These are phyloP conservation scores for Spathaspora boniae DNA, from an alignment of 805 yeast species.

Conservation along the genomic window DNA sequence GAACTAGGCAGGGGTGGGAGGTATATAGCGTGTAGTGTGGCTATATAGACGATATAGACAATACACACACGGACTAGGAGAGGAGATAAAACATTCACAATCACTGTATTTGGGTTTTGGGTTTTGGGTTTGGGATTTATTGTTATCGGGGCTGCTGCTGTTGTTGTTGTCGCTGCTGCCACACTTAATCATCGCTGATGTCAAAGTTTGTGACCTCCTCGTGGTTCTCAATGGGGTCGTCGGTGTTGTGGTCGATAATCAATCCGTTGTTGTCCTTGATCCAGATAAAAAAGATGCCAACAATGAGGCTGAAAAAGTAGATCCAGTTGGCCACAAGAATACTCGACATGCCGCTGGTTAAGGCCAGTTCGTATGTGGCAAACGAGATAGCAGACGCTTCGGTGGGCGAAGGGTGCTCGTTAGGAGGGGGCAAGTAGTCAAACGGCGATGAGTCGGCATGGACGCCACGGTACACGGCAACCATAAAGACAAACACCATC, in stretches of 20 bases:
- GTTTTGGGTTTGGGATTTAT: too few species aligned
- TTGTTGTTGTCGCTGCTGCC: neutral
- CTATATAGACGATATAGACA: too few species aligned
- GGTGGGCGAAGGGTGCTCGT: neutral
- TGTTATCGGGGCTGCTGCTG: too few species aligned
- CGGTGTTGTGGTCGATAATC: constrained; percentile 17
- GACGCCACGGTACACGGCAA: neutral
- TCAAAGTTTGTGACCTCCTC: constrained; percentile 15
- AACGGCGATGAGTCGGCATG: neutral
- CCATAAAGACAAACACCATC: constrained; percentile 3
- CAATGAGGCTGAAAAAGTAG: constrained; percentile 11
- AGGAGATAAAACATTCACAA: too few species aligned
- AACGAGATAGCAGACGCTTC: constrained; percentile 1
- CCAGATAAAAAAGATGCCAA: constrained; percentile 25
- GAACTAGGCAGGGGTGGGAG: neutral
- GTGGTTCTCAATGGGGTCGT: constrained; percentile 11
- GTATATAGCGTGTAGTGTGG: too few species aligned
- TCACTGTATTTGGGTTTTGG: too few species aligned
- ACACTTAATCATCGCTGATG: constrained; percentile 15
- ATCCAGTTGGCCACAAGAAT: constrained; percentile 12
- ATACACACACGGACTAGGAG: too few species aligned
- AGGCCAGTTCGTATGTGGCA: neutral
- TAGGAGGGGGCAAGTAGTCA: constrained; percentile 1
- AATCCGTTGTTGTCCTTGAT: constrained; percentile 28
- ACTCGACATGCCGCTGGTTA: neutral